A percentile compares a stretch with the other conserved stretches of the same genome.
Conservation (phyloP, 306 rosid species). For the Cicer bijugum region DNA sequence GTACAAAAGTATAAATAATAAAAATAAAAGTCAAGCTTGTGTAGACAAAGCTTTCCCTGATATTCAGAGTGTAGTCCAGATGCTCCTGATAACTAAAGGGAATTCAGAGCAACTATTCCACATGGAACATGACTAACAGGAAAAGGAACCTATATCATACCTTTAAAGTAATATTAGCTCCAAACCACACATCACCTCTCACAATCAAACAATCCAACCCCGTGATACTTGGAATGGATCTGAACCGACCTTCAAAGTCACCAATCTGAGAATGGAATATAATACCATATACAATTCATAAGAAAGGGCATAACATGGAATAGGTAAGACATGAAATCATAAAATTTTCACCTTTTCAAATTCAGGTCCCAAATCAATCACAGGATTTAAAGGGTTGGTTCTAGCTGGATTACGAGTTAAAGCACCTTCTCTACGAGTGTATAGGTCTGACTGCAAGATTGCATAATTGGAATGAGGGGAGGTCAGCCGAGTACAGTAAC, state of each 20-base stretch:
- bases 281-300: constrained; percentile 18
- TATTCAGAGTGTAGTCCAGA: constrained; percentile 1
- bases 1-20: not conserved
- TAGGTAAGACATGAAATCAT: constrained; percentile 8
- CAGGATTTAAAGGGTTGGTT: constrained; percentile 64
- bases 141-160: constrained; percentile 49
- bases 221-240: constrained; percentile 65
- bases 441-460: constrained; percentile 72
- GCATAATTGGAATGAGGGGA: constrained; percentile 31
- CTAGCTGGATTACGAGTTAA: constrained; percentile 68
- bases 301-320: constrained; percentile 4
- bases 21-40: not conserved
- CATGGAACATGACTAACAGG: not conserved
- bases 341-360: constrained; percentile 65
- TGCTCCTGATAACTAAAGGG: not conserved
- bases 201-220: constrained; percentile 73
- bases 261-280: constrained; percentile 54
- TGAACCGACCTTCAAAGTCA: constrained; percentile 69
- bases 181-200: constrained; percentile 83
- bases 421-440: constrained; percentile 55
- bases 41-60: not conserved
- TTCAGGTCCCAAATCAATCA: constrained; percentile 71
- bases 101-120: constrained; percentile 17
- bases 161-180: constrained; percentile 66
- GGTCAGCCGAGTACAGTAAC: constrained; percentile 20